phyloP scores from a whole-genome alignment of 805 yeast species.

The Kurtzmaniella fragi region DNA sequence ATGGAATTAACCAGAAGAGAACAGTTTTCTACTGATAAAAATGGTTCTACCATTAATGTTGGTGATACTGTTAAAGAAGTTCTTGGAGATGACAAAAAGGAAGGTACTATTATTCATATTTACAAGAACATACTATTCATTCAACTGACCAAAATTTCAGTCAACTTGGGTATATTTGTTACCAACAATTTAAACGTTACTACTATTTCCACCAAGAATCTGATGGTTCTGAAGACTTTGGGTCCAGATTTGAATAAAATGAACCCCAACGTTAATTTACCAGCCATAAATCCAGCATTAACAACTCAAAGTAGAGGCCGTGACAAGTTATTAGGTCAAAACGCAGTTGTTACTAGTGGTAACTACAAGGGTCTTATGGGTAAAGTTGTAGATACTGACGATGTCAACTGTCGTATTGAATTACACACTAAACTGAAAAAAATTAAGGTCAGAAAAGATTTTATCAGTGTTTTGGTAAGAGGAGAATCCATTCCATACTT shows the following conservation, averaged over 20 bases:
- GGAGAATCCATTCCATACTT: slow-evolving; percentile 74
- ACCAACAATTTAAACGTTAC: slow-evolving; percentile 69
- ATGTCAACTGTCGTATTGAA: slow-evolving; percentile 86
- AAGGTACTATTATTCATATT: slow-evolving; percentile 83
- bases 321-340: slow-evolving; percentile 75
- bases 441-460: slow-evolving; percentile 75
- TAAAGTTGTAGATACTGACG: slow-evolving; percentile 89
- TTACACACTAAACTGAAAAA: slow-evolving; percentile 89
- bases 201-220: slow-evolving; percentile 81
- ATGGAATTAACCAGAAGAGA: slow-evolving; percentile 60
- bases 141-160: slow-evolving; percentile 71
- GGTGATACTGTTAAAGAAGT: slow-evolving; percentile 91
- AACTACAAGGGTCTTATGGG: slow-evolving; percentile 95
- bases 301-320: slow-evolving; percentile 61
- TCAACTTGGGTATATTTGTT: slow-evolving; percentile 89
- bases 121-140: slow-evolving; percentile 76
- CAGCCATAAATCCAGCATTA: slow-evolving; percentile 46
- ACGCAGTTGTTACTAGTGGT: slow-evolving; percentile 83
- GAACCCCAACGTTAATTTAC: slow-evolving; percentile 76
- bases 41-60: slow-evolving; percentile 77
- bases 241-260: slow-evolving; percentile 71
- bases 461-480: slow-evolving; percentile 65
- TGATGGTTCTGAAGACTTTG: slow-evolving; percentile 49
- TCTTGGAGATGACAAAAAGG: slow-evolving; percentile 73
- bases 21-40: slow-evolving; percentile 78